Conservation (phyloP, 805 yeast species). For the Myxozyma neglecta region DNA sequence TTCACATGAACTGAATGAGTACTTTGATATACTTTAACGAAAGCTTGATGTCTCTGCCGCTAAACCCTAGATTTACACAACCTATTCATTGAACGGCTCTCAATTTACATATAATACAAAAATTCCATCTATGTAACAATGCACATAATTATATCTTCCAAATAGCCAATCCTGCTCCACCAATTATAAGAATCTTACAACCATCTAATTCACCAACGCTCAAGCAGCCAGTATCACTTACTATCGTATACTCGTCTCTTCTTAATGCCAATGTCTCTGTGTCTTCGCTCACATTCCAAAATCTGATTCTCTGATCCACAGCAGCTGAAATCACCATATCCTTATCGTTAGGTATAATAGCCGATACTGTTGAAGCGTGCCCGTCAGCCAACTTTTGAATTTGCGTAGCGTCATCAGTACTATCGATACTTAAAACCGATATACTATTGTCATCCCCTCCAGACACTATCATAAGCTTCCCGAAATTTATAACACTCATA, state of each 20-base stretch:
- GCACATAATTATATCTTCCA: conserved; percentile 1
- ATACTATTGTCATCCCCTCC: conserved; percentile 95
- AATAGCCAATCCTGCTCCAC: conserved; percentile 77
- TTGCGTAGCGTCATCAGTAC: conserved; percentile 24
- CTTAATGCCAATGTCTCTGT: conserved; percentile 36
- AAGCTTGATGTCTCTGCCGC: too few relatives aligned
- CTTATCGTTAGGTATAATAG: conserved; percentile 46
- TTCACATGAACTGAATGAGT: too few relatives aligned
- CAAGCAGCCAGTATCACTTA: conserved; percentile 87
- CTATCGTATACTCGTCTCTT: conserved; percentile 63
- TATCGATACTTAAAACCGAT: conserved; percentile 44
- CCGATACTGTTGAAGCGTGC: conserved; percentile 85
- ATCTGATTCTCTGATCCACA: conserved; percentile 75
- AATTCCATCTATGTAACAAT: background rate
- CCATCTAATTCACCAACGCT: conserved; percentile 44
- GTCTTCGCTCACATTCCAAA: conserved; percentile 53
- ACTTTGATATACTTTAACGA: too few relatives aligned
- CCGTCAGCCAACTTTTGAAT: conserved; percentile 50
- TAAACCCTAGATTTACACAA: too few relatives aligned
- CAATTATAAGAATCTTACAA: conserved; percentile 50
- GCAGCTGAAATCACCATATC: conserved; percentile 56
- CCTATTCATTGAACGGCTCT: too few relatives aligned
- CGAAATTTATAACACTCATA: conserved; percentile 42
- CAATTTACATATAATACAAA: background rate
- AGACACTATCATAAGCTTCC: conserved; percentile 49